These are phyloP conservation scores for Terfezia boudieri DNA, from an alignment of 495 filamentous ascomycete genomes.

Conservation along the genomic window DNA sequence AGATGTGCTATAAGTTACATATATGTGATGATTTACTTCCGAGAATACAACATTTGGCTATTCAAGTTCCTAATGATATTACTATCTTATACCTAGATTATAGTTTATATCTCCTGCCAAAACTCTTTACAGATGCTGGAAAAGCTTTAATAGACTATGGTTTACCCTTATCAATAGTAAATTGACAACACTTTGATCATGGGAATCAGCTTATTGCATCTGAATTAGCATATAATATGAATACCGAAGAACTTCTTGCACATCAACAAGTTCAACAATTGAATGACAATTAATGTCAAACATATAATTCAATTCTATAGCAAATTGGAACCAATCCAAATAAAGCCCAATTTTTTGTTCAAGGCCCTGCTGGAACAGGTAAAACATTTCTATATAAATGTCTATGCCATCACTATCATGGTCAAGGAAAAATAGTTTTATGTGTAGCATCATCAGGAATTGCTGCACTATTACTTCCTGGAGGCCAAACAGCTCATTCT, in stretches of 20 bases:
- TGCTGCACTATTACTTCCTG: slow-evolving; percentile 4
- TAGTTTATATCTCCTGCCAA: not conserved
- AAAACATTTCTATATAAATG: slow-evolving; percentile 11
- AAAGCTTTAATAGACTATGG: not conserved
- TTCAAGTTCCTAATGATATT: not conserved
- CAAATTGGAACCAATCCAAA: not conserved
- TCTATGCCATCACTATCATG: slow-evolving; percentile 4
- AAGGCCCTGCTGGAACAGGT: slow-evolving; percentile 1
- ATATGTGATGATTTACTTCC: not conserved
- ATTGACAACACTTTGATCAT: not conserved
- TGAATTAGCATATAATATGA: not conserved
- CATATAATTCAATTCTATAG: not conserved
- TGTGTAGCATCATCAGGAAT: slow-evolving; percentile 9
- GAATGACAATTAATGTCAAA: not conserved
- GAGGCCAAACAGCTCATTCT: slow-evolving; percentile 2
- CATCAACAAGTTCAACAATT: not conserved
- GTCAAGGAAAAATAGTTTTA: slow-evolving; percentile 6
- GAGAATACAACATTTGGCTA: not conserved
- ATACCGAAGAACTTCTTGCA: not conserved
- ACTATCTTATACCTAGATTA: not conserved
- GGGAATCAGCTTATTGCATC: not conserved
- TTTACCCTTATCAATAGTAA: not conserved
- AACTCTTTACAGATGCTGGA: not conserved
- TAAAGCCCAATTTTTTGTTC: slow-evolving; percentile 5
- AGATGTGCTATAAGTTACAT: no score